Conservation (phyloP, 2,329 filamentous ascomycete species). For the Penicillium crustosum region DNA sequence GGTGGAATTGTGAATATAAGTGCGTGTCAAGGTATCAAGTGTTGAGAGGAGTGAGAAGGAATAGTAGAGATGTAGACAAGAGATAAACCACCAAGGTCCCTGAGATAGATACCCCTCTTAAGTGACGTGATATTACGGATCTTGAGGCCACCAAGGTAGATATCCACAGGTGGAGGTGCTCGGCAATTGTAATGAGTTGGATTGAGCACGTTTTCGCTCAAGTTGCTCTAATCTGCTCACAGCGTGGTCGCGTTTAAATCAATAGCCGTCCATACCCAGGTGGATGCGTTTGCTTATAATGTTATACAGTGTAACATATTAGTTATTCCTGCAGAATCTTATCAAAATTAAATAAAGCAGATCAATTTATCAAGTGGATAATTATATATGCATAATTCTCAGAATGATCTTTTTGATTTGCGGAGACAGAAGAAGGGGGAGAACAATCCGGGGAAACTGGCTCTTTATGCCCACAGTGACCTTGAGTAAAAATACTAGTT, state of each 20-base stretch:
- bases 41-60: neutral
- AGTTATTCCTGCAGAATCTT: rapidly evolving
- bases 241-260: neutral
- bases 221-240: neutral
- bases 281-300: neutral
- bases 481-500: neutral
- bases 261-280: no score
- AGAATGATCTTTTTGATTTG: neutral
- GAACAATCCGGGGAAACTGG: neutral
- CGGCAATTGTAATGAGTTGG: neutral
- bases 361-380: no score
- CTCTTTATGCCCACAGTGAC: neutral
- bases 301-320: neutral
- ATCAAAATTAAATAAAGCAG: neutral
- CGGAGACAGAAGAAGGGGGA: no score
- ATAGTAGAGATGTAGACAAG: neutral
- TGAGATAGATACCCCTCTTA: neutral
- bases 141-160: constrained; percentile 17
- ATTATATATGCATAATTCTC: neutral
- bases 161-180: neutral
- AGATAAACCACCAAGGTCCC: constrained; percentile 19
- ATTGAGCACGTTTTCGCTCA: constrained; percentile 2
- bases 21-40: neutral
- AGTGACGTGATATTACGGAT: neutral
- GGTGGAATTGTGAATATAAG: constrained; percentile 4